These are phyloP conservation scores for Naganishia vishniacii DNA, from an alignment of 768 basidiomycete species.

Conservation along the genomic window DNA sequence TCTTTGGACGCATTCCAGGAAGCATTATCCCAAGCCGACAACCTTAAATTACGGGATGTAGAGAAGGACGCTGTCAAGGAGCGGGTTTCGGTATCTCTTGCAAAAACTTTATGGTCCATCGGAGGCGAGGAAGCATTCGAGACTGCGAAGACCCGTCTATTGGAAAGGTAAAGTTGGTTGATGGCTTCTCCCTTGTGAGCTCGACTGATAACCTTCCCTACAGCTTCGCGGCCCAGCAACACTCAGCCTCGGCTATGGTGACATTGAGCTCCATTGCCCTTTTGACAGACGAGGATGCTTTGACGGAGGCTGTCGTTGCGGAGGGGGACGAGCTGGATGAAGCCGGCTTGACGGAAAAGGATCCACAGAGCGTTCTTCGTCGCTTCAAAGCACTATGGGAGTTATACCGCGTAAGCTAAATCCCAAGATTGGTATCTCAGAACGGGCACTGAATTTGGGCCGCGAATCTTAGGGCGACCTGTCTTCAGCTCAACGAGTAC, in stretches of 20 bases:
- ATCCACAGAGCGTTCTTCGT: conserved; percentile 6
- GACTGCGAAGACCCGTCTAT: conserved; percentile 66
- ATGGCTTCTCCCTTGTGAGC: no score
- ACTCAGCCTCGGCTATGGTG: conserved; percentile 74
- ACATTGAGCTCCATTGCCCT: conserved; percentile 85
- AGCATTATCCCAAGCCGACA: conserved; percentile 55
- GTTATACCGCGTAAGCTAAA: conserved; percentile 13
- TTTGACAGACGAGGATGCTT: conserved; percentile 60
- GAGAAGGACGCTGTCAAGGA: conserved; percentile 53
- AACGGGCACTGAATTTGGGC: background rate
- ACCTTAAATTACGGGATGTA: conserved; percentile 19
- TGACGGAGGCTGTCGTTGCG: conserved; percentile 78
- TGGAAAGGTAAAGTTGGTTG: conserved; percentile 67
- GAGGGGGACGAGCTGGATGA: conserved; percentile 59
- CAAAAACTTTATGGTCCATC: conserved; percentile 77
- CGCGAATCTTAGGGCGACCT: conserved; percentile 6
- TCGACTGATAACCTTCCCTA: background rate
- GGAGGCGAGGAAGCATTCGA: conserved; percentile 71
- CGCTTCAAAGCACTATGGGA: conserved; percentile 7
- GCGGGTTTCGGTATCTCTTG: conserved; percentile 70
- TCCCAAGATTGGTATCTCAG: background rate
- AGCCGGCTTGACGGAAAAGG: background rate
- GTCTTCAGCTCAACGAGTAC: conserved; percentile 1
- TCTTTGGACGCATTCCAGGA: conserved; percentile 66
- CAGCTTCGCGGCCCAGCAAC: conserved; percentile 72